Base-by-base conservation (phyloP, 2,329 filamentous ascomycete species). In the Coniella lustricola region DNA sequence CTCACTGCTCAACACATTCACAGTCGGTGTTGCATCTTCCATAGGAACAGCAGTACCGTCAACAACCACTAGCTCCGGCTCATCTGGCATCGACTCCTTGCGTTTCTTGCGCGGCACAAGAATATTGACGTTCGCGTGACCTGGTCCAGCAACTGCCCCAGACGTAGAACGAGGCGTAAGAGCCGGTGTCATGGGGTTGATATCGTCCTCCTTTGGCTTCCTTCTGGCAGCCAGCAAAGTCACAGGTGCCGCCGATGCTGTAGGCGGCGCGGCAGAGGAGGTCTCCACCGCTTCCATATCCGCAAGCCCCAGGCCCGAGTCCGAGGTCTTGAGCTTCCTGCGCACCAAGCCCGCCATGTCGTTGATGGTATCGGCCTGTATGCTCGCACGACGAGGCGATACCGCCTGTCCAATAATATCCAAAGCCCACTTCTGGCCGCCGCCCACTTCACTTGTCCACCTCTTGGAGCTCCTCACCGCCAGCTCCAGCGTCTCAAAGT, bases 361-460 rank as follows among this genome's bases (percentile, higher is more conserved):
- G 43, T 74, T 77, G 2, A 75, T 63, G 2, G 49, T 49, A 8
- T 36, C 49, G 3, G 51, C 51, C 12, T 42, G 25, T 5, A 38
- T n/a, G 14, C 32, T 29, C 10, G 44, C 13, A 2, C n/a, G 25
- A 12, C 21, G n/a, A 0, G 32, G 29, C 1, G 51, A 12, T 10
- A 42, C 37, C 5, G 45, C 44, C 17, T 31, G 45, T 2, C 81
- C 81, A 3, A 64, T 60, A 2, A 84, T 65, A 0, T 67, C 64
- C 8, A 72, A 60, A 0, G 76, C 76, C 79, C 79, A 84, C 17
- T 62, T 57, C 1, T 69, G 64, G 0, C 75, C 74, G 49, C 72
- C 68, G 14, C 75, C 76, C 1, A 84, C 79, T 59, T 91, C 85
- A 13, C 74, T 74, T 37, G 82, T 72, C 86, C 87, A 93, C 46